Evolutionary conservation across 2,329 filamentous ascomycete species (phyloP).

Genomic region (Ophiocordyceps camponoti-saundersi): DNA sequence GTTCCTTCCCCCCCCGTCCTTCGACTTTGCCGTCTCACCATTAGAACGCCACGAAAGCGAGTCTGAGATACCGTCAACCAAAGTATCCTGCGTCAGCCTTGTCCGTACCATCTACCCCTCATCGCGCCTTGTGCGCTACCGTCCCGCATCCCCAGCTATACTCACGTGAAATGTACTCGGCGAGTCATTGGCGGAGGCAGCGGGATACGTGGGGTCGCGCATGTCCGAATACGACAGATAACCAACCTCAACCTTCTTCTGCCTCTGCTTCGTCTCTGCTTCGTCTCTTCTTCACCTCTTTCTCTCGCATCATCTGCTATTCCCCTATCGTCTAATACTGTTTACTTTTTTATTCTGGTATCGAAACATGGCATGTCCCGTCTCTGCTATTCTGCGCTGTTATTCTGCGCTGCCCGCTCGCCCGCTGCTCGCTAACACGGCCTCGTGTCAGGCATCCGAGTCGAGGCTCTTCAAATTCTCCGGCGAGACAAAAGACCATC

Average conservation of each 20-base stretch:
- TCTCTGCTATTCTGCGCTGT: background rate
- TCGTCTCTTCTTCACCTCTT: background rate
- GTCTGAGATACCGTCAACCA: background rate
- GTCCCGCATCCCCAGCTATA: background rate
- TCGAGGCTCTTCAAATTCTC: constrained; percentile 86
- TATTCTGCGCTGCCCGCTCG: too few relatives aligned
- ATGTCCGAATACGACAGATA: background rate
- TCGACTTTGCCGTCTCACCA: background rate
- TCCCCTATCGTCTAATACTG: background rate
- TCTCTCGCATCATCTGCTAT: too few relatives aligned
- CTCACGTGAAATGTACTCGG: background rate
- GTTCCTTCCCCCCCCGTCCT: background rate
- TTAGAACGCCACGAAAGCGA: background rate
- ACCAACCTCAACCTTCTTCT: background rate
- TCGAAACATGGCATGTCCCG: background rate
- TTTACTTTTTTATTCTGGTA: background rate
- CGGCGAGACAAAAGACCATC: constrained; percentile 69
- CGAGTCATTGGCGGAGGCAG: background rate
- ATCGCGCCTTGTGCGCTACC: background rate
- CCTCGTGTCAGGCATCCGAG: constrained; percentile 42
- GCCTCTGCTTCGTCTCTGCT: background rate
- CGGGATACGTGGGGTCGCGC: background rate
- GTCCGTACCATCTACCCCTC: background rate
- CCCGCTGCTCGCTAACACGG: constrained; percentile 3
- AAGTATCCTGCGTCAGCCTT: background rate